A percentile compares a stretch with the other conserved stretches of the same genome.
Evolutionary conservation across 2,329 filamentous ascomycete genomes (phyloP).

Genomic region (Fusarium sp.): DNA sequence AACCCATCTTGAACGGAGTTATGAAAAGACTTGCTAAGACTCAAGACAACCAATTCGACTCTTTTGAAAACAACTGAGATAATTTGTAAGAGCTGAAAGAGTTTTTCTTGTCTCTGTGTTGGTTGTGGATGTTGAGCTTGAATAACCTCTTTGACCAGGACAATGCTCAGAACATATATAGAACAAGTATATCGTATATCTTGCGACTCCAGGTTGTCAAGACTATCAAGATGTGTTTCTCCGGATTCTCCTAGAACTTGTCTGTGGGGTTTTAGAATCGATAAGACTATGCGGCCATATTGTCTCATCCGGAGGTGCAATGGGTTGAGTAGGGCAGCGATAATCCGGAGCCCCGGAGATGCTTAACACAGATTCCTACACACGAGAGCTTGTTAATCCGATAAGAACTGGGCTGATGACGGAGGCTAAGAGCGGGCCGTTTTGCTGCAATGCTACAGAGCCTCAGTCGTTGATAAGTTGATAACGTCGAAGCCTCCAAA

Average conservation of each 20-base stretch:
- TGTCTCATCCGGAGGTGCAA: slow-evolving; percentile 30
- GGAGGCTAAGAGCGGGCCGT: slow-evolving; percentile 38
- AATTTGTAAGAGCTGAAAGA: background rate
- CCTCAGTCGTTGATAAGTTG: slow-evolving; percentile 28
- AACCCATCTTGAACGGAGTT: slow-evolving; percentile 46
- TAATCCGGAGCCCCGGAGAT: slow-evolving; percentile 47
- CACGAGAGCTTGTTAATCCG: slow-evolving; percentile 38
- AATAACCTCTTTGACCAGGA: slow-evolving; percentile 18
- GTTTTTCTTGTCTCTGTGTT: slow-evolving; percentile 19
- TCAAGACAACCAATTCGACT: slow-evolving; percentile 2
- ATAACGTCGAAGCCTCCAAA: slow-evolving; percentile 6
- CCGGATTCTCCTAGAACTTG: slow-evolving; percentile 44
- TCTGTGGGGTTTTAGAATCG: slow-evolving; percentile 30
- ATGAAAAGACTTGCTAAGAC: background rate
- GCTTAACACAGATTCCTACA: slow-evolving; percentile 29
- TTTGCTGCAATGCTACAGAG: slow-evolving; percentile 26
- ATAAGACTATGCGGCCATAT: slow-evolving; percentile 35
- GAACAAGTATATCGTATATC: slow-evolving; percentile 20
- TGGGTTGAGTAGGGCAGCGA: slow-evolving; percentile 26
- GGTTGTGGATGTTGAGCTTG: slow-evolving; percentile 36
- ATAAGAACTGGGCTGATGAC: slow-evolving; percentile 40
- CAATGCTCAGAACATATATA: slow-evolving; percentile 42
- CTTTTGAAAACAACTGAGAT: background rate
- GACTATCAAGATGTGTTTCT: slow-evolving; percentile 40
- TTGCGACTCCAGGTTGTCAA: slow-evolving; percentile 3